Evolutionary conservation across 192 early-diverging fungal species (phyloP), one percentile per base, ranked within the genome.

Genomic region (Backusella parvicylindrica): DNA sequence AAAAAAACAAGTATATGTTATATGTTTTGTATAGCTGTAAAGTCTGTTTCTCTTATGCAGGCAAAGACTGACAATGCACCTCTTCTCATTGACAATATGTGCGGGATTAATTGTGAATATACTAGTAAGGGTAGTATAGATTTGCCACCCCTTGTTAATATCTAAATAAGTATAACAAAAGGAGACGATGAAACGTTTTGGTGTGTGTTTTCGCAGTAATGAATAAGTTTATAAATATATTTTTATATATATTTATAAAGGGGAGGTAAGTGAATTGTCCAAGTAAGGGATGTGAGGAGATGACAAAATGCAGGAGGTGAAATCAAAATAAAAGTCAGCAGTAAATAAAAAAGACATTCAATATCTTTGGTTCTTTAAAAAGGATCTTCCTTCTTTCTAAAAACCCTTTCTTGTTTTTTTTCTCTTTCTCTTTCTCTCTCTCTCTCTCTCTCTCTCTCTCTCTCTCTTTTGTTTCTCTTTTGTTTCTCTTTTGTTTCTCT

Each of bases 81-180:
- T 26, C 13, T 60, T 60, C 53, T 60, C 53, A 60, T 60, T 60
- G 53, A 60, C 53, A 60, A 60, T 60, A 26, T 60, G 26, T 13
- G 53, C 53, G 21, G 23, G 23, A 28, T n/a, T 60, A 13, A 28
- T 2, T 60, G 21, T 13, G 53, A 60, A 60, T 28, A 26, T n/a
- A 28, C 53, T 60, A 60, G 53, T 60, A 26, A 60, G 53, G 23
- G 23, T 60, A 56, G 53, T 56, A 21, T 56, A 28, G 12, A 28
- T 60, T 60, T 60, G 53, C 21, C 53, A 60, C 53, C 53, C 53
- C 53, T 60, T 60, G 53, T 60, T 60, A 60, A 60, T 60, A 60
- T 60, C 53, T 60, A 60, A 60, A 60, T 60, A 60, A 60, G 53
- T 60, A 60, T 26, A 60, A 28, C 23, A 60, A 60, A 60, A 60